Conservation (phyloP, 2,329 filamentous ascomycete genomes). For the Cryphonectria nitschkei region DNA sequence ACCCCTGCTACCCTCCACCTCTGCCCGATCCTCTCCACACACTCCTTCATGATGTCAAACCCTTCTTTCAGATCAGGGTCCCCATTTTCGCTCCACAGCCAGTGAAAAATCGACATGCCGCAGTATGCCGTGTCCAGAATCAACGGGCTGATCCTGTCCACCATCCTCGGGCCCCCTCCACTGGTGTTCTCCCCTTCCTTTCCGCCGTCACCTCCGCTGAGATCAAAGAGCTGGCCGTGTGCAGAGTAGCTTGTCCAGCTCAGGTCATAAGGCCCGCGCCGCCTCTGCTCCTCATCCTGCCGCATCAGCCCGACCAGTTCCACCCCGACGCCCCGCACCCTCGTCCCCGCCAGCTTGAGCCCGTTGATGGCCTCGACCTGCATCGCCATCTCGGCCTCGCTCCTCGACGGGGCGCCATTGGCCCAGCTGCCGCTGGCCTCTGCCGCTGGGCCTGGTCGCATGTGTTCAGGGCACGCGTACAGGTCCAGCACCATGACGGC, state of each 20-base stretch:
- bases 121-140: constrained; percentile 44
- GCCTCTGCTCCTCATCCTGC: constrained; percentile 27
- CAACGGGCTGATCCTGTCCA: constrained; percentile 40
- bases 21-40: constrained; percentile 36
- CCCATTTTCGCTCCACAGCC: constrained; percentile 43
- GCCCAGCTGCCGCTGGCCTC: constrained; percentile 36
- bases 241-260: constrained; percentile 1
- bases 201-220: not conserved
- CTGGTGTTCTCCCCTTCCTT: not conserved
- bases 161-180: constrained; percentile 26
- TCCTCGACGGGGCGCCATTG: constrained; percentile 37
- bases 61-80: constrained; percentile 36
- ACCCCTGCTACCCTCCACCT: constrained; percentile 44
- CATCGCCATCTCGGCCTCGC: constrained; percentile 36
- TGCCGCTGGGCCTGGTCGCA: constrained; percentile 30
- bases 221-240: not conserved
- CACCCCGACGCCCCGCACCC: constrained; percentile 37
- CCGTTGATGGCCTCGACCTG: constrained; percentile 40
- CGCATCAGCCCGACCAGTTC: constrained; percentile 26
- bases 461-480: constrained; percentile 41
- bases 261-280: constrained; percentile 18
- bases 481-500: constrained; percentile 40
- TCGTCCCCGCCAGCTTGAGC: constrained; percentile 36
- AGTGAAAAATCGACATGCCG: constrained; percentile 42
- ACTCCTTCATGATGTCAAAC: constrained; percentile 37